Conservation (phyloP, 257 asterid species). For the Nicotiana benthamiana region DNA sequence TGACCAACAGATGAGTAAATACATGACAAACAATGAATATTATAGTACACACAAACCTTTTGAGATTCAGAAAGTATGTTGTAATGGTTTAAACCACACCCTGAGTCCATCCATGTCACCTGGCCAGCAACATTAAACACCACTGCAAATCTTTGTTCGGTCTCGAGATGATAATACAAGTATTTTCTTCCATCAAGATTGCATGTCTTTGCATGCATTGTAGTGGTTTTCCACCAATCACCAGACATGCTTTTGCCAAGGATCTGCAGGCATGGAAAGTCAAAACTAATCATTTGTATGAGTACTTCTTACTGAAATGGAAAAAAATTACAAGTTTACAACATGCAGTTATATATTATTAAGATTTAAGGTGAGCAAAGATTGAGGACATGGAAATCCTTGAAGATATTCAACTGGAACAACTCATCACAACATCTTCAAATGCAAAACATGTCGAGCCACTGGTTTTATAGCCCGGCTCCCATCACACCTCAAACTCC, state of each 20-base stretch:
- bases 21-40: background rate
- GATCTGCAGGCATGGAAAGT: conserved; percentile 24
- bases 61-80: background rate
- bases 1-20: background rate
- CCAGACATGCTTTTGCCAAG: background rate
- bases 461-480: too few species aligned
- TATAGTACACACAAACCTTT: background rate
- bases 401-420: too few species aligned
- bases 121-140: conserved; percentile 5
- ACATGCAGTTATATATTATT: background rate
- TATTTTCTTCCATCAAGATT: conserved; percentile 7
- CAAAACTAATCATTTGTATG: background rate
- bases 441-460: too few species aligned
- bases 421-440: too few species aligned
- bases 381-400: too few species aligned
- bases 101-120: background rate
- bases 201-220: conserved; percentile 39
- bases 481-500: too few species aligned
- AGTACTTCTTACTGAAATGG: background rate
- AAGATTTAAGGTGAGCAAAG: background rate
- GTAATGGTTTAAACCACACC: background rate
- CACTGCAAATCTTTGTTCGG: background rate
- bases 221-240: conserved; percentile 19
- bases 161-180: background rate
- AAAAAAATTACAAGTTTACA: background rate